Percentiles rank a stretch among this genome's conserved stretches.
These are phyloP conservation scores for Aspergillus kassunensis DNA, from an alignment of 495 filamentous ascomycete genomes.

Conservation along the genomic window DNA sequence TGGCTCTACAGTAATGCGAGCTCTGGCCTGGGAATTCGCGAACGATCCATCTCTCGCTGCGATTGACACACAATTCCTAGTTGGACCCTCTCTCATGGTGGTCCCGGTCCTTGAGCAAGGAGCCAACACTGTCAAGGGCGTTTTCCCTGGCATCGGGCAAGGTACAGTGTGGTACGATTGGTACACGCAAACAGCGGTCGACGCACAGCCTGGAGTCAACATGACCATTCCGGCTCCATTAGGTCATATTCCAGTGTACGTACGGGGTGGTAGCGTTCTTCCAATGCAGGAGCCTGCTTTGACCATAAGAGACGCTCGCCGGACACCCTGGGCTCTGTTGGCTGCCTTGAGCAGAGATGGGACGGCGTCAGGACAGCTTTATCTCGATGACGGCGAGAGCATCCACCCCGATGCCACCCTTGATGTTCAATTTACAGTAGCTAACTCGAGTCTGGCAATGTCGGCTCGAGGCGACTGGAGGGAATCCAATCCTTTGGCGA, in stretches of 20 bases:
- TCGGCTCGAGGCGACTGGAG: constrained; percentile 49
- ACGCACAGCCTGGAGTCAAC: constrained; percentile 56
- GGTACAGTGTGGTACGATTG: constrained; percentile 79
- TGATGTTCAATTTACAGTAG: constrained; percentile 55
- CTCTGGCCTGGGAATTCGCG: constrained; percentile 80
- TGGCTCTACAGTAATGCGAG: constrained; percentile 75
- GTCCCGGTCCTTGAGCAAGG: constrained; percentile 67
- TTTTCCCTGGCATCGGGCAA: constrained; percentile 68
- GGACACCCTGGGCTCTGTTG: constrained; percentile 67
- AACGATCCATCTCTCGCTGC: constrained; percentile 65
- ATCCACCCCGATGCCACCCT: constrained; percentile 53
- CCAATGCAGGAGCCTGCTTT: constrained; percentile 68
- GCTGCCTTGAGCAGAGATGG: constrained; percentile 56
- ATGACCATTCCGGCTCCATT: constrained; percentile 71
- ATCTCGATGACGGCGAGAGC: constrained; percentile 82
- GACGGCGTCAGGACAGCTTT: constrained; percentile 61
- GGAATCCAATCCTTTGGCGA: constrained; percentile 59
- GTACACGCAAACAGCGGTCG: constrained; percentile 59
- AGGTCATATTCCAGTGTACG: constrained; percentile 73
- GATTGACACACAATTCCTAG: constrained; percentile 72
- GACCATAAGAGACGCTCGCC: constrained; percentile 61
- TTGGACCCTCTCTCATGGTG: constrained; percentile 67
- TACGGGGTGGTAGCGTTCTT: constrained; percentile 67
- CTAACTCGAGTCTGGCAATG: constrained; percentile 42
- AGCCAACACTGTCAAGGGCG: constrained; percentile 62